Conservation (phyloP, 371 early-diverging fungal species). For the Mortierella sp. region DNA sequence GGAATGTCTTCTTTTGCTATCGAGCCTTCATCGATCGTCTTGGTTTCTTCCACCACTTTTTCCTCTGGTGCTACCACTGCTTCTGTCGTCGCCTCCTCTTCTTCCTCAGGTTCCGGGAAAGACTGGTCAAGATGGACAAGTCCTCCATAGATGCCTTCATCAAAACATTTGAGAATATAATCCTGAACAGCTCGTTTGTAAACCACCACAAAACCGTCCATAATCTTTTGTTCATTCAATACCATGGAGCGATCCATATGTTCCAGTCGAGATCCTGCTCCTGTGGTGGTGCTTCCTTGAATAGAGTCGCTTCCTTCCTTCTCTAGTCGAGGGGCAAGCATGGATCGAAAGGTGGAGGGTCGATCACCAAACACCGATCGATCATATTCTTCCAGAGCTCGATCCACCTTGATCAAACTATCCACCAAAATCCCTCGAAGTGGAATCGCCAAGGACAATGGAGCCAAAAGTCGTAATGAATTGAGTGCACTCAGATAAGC, state of each 20-base stretch:
- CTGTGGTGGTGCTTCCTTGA: no score
- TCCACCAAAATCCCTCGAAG: constrained; percentile 40
- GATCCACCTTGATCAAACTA: constrained; percentile 41
- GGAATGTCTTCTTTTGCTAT: no score
- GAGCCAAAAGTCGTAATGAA: constrained; percentile 73
- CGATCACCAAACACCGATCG: constrained; percentile 46
- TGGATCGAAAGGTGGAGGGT: constrained; percentile 15
- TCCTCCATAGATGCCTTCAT: constrained; percentile 50
- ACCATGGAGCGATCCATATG: constrained; percentile 36
- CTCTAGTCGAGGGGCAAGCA: no score
- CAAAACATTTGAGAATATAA: constrained; percentile 51
- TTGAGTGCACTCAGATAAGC: constrained; percentile 72
- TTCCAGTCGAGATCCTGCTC: constrained; percentile 1
- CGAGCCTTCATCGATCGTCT: no score
- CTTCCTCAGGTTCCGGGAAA: constrained; percentile 3
- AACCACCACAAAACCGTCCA: constrained; percentile 45
- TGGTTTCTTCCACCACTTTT: neutral
- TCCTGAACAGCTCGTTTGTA: constrained; percentile 50
- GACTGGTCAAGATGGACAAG: constrained; percentile 16
- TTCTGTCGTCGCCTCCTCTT: constrained; percentile 3
- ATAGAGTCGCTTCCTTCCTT: no score
- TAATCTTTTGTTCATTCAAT: constrained; percentile 42
- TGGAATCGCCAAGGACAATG: constrained; percentile 54
- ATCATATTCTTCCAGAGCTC: constrained; percentile 60
- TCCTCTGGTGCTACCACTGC: neutral